These are phyloP conservation scores for Anthracocystis setariae DNA, from an alignment of 1,284 basidiomycete species.

Conservation along the genomic window DNA sequence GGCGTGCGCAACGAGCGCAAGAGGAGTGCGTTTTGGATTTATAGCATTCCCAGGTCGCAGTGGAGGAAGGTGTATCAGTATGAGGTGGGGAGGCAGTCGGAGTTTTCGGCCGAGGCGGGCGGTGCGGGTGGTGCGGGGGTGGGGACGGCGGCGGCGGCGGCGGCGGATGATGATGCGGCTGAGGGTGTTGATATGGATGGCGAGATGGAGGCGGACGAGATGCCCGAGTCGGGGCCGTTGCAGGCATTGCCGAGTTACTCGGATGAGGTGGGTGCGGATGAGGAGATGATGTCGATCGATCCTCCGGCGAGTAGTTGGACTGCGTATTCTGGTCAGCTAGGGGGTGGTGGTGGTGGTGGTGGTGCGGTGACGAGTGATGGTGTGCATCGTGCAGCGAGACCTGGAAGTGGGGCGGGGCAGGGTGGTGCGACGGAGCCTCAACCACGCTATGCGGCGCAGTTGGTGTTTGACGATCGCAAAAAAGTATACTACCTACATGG, in stretches of 20 bases:
- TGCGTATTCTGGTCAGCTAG: slow-evolving; percentile 26
- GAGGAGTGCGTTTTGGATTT: slow-evolving; percentile 58
- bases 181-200: slow-evolving; percentile 29
- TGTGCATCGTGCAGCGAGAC: background rate
- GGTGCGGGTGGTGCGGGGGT: slow-evolving; percentile 5
- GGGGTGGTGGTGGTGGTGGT: slow-evolving; percentile 8
- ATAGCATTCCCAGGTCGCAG: slow-evolving; percentile 50
- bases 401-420: slow-evolving; percentile 7
- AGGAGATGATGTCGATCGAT: slow-evolving; percentile 48
- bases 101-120: slow-evolving; percentile 31
- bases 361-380: background rate
- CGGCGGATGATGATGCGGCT: slow-evolving; percentile 2
- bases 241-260: slow-evolving; percentile 44
- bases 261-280: slow-evolving; percentile 40
- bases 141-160: slow-evolving; percentile 16
- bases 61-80: slow-evolving; percentile 57
- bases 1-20: slow-evolving; percentile 50
- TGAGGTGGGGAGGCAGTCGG: slow-evolving; percentile 40
- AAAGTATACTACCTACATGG: slow-evolving; percentile 67
- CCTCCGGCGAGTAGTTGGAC: slow-evolving; percentile 43
- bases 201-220: slow-evolving; percentile 44
- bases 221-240: slow-evolving; percentile 45
- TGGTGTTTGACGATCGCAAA: slow-evolving; percentile 65
- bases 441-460: slow-evolving; percentile 61
- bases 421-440: slow-evolving; percentile 38